Conservation (phyloP, 768 basidiomycete species). For the Trametes coccinea region DNA sequence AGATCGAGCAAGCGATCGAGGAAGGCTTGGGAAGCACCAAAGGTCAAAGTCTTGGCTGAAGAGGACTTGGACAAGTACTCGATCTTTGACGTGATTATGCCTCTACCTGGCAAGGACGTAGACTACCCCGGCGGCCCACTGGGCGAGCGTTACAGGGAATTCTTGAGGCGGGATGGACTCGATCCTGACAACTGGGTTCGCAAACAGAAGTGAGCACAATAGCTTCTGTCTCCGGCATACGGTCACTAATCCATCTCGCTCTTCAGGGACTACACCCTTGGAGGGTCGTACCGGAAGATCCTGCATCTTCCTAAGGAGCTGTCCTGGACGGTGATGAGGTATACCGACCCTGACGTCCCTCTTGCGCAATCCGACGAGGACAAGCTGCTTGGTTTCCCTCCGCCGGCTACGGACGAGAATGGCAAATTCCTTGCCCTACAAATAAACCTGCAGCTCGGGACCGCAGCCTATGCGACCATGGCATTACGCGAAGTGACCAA, state of each 20-base stretch:
- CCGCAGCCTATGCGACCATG: constrained; percentile 98
- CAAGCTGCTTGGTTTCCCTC: constrained; percentile 76
- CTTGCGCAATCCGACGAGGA: constrained; percentile 97
- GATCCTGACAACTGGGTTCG: constrained; percentile 88
- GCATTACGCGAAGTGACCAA: constrained; percentile 93
- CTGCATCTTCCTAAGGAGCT: constrained; percentile 82
- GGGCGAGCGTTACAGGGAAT: constrained; percentile 84
- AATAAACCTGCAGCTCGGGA: constrained; percentile 80
- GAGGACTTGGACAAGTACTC: constrained; percentile 79
- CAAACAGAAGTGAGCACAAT: constrained; percentile 73
- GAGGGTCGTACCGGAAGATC: constrained; percentile 92
- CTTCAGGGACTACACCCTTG: constrained; percentile 84
- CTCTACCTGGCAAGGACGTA: constrained; percentile 94
- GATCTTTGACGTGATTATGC: constrained; percentile 96
- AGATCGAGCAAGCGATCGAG: constrained; percentile 33
- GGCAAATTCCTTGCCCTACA: constrained; percentile 90
- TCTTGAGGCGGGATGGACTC: constrained; percentile 81
- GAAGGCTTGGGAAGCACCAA: constrained; percentile 64
- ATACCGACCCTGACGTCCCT: constrained; percentile 91
- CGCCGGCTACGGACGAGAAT: constrained; percentile 62
- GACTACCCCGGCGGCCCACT: constrained; percentile 86
- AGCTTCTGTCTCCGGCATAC: not conserved
- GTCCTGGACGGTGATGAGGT: constrained; percentile 79
- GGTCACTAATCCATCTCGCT: not conserved
- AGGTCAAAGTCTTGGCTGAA: constrained; percentile 75